Evolutionary conservation across 176 grass and related monocot genomes (phyloP).

Genomic region (Oryza glaberrima): DNA sequence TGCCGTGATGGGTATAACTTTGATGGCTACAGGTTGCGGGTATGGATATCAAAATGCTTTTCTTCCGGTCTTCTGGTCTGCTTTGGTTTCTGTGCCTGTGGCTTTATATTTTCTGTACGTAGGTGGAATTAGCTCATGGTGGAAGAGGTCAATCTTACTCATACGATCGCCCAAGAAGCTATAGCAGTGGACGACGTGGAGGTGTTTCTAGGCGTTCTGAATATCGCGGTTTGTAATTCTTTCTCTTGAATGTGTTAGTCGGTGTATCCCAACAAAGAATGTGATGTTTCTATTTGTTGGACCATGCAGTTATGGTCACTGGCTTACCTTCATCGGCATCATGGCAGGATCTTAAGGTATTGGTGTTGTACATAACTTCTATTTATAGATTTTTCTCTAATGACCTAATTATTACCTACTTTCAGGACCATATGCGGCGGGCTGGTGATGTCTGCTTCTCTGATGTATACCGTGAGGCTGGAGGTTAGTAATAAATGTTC

Average conservation of each 20-base stretch:
- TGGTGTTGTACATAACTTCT: neutral
- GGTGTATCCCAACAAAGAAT: neutral
- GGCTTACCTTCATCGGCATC: slow-evolving; percentile 93
- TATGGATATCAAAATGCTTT: slow-evolving; percentile 40
- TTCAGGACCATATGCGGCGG: slow-evolving; percentile 88
- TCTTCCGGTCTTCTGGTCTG: neutral
- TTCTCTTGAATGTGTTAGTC: slow-evolving; percentile 4
- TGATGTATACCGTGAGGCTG: slow-evolving; percentile 82
- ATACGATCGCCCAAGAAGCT: slow-evolving; percentile 74
- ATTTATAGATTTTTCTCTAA: neutral
- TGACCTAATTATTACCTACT: slow-evolving; percentile 5
- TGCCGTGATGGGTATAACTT: slow-evolving; percentile 92
- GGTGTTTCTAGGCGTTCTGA: slow-evolving; percentile 78
- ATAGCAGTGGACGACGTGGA: slow-evolving; percentile 62
- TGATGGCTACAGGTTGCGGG: slow-evolving; percentile 78
- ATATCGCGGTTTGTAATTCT: slow-evolving; percentile 62
- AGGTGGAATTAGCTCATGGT: slow-evolving; percentile 98
- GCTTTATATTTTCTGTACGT: slow-evolving; percentile 28
- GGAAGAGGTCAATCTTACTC: slow-evolving; percentile 81
- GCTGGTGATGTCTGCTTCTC: slow-evolving; percentile 97
- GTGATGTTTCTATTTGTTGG: slow-evolving; percentile 28
- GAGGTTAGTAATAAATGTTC: slow-evolving; percentile 56
- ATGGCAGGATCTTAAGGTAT: slow-evolving; percentile 98
- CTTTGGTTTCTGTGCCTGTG: neutral
- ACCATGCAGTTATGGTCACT: slow-evolving; percentile 71